Conservation (phyloP, 495 filamentous ascomycete genomes). For the Thozetella sp. region DNA sequence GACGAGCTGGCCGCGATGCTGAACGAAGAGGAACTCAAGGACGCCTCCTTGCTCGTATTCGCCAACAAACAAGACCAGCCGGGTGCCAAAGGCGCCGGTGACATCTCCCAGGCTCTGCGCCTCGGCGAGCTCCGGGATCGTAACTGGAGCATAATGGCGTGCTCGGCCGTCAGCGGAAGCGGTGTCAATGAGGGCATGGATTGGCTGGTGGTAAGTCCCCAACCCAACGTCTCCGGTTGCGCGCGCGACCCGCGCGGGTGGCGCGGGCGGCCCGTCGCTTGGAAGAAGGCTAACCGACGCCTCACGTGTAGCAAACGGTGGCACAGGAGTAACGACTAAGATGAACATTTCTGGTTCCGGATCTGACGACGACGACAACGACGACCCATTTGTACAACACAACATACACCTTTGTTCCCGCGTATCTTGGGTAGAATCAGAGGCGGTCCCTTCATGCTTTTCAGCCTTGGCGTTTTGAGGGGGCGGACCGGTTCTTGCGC, state of each 20-base stretch:
- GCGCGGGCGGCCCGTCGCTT: not conserved
- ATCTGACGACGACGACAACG: conserved; percentile 1
- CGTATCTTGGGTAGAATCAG: conserved; percentile 3
- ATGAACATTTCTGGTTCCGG: conserved; percentile 3
- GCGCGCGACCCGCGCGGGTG: not conserved
- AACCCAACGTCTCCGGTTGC: not conserved
- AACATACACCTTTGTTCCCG: conserved; percentile 13
- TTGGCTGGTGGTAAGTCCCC: conserved; percentile 88
- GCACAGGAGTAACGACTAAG: conserved; percentile 36
- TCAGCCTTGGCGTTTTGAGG: not conserved
- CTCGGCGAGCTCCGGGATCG: conserved; percentile 89
- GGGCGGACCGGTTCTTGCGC: not conserved
- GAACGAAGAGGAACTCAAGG: conserved; percentile 92
- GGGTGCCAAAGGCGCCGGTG: conserved; percentile 92
- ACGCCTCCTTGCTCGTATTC: conserved; percentile 91
- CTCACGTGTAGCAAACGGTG: conserved; percentile 50
- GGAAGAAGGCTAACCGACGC: conserved; percentile 16
- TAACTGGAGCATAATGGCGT: conserved; percentile 99
- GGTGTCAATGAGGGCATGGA: conserved; percentile 98
- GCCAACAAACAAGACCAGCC: conserved; percentile 99
- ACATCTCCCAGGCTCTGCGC: conserved; percentile 90
- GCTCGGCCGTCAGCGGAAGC: conserved; percentile 92
- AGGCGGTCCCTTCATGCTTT: not conserved
- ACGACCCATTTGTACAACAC: conserved; percentile 28
- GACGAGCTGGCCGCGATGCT: conserved; percentile 95